Evolutionary conservation across 75 land plant species (phyloP).

Genomic region (Pseudotsuga menziesii): DNA sequence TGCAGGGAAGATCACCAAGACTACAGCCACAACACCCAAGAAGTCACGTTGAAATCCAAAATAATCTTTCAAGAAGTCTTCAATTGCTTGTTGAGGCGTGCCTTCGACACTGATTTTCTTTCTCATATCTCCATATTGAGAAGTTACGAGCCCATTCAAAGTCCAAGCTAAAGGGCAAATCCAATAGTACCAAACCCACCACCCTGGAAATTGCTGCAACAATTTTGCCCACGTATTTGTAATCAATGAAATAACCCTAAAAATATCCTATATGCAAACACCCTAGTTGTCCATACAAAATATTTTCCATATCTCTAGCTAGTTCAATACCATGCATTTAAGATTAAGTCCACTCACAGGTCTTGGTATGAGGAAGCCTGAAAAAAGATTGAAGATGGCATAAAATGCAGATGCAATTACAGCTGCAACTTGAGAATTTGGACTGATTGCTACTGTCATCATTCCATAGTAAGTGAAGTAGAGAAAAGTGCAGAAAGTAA

Average conservation of each 20-base stretch:
- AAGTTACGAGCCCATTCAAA: constrained; percentile 57
- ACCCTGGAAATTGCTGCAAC: constrained; percentile 60
- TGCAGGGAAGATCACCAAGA: constrained; percentile 31
- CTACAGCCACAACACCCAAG: constrained; percentile 35
- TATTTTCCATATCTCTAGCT: neutral
- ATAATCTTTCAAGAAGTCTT: constrained; percentile 27
- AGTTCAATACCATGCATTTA: neutral
- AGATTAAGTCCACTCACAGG: constrained; percentile 37
- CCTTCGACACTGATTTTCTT: constrained; percentile 27
- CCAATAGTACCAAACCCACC: constrained; percentile 84
- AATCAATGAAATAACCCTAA: neutral
- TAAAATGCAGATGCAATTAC: constrained; percentile 44
- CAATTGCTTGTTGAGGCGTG: constrained; percentile 14
- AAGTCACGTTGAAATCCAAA: constrained; percentile 49
- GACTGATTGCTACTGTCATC: constrained; percentile 54
- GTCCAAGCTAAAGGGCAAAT: constrained; percentile 64
- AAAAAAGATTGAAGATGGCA: constrained; percentile 59
- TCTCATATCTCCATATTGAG: constrained; percentile 52
- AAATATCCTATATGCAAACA: neutral
- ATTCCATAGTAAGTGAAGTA: constrained; percentile 72
- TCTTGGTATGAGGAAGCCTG: constrained; percentile 65
- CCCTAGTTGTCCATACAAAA: too few relatives aligned
- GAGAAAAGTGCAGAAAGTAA: constrained; percentile 45
- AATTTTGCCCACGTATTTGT: neutral
- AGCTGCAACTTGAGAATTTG: constrained; percentile 50